Base-by-base conservation (phyloP, 805 yeast genomes). In the Jamesozyma spencerorum region DNA sequence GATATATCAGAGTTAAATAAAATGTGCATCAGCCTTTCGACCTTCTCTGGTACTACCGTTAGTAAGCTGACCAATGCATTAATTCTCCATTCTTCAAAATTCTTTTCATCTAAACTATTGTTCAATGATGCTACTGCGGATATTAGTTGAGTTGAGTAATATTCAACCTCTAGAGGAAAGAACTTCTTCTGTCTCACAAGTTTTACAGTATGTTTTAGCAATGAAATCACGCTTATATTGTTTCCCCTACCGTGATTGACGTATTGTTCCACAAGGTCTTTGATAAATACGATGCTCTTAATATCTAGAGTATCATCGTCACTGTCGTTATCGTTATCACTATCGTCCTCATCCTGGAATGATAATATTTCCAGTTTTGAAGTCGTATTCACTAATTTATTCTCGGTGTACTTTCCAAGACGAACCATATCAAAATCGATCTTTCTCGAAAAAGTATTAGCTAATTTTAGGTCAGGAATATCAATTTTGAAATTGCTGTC, bases 1-100 rank as follows among this genome's bases (percentile, higher is more conserved):
- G 95, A 85, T 46, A 81, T 76, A 53, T 90, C 98, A 0, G 88
- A 87, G 0, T 71, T 67, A 28, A 75, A 64, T 14, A 87, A 63
- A 14, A 79, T 57, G 20, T 65, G 54, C 31, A 74, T 50, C 5
- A 62, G 49, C 8, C 57, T 51, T 0, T 60, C 47, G 0, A 79
- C 54, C 20, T 70, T 66, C 1, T 63, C 53, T 0, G 85, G 77
- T 36, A 68, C 68, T 0, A 78, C 65, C 0, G 73, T 78, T 14
- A 84, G 63, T 1, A 85, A 66, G 2, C 92, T 76, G 5, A 81
- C 74, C 55, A 87, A 51, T 12, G 81, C 68, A 34, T 76, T 72
- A n/a, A 86, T 65, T 41, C 77, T 72, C 65, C 74, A 62, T n/a
- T 74, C 69, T 42, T 82, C 83, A 58, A 85, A 87, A 7, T 71